Percentiles rank a stretch among this genome's conserved stretches.
Evolutionary conservation across 169 alveolate genomes (phyloP).

Genomic region (Eimeria praecox): DNA sequence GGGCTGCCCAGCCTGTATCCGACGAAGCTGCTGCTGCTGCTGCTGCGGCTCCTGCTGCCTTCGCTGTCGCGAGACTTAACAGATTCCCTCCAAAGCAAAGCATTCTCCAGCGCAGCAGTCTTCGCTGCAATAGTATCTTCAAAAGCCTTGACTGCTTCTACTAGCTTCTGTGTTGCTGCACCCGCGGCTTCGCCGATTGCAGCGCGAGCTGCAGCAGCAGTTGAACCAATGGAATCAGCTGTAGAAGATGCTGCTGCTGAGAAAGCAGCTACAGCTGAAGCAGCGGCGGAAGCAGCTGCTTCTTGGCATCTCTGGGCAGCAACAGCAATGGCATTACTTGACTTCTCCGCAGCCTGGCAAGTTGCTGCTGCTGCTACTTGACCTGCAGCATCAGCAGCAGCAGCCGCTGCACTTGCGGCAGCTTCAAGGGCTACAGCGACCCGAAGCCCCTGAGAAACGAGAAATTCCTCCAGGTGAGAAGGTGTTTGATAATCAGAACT

Average conservation of each 20-base stretch:
- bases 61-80: slow-evolving; percentile 25
- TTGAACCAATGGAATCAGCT: slow-evolving; percentile 23
- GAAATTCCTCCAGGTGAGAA: slow-evolving; percentile 35
- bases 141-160: slow-evolving; percentile 15
- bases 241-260: slow-evolving; percentile 46
- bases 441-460: slow-evolving; percentile 49
- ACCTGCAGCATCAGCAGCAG: slow-evolving; percentile 67
- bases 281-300: slow-evolving; percentile 54
- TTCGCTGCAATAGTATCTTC: slow-evolving; percentile 45
- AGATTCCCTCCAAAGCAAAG: slow-evolving; percentile 30
- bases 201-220: slow-evolving; percentile 72
- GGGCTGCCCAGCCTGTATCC: slow-evolving; percentile 3
- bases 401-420: slow-evolving; percentile 59
- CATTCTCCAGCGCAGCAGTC: slow-evolving; percentile 45
- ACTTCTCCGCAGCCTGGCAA: slow-evolving; percentile 43
- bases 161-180: slow-evolving; percentile 5
- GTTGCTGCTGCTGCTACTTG: slow-evolving; percentile 32
- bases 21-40: slow-evolving; percentile 32
- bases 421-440: slow-evolving; percentile 49
- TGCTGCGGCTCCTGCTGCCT: slow-evolving; percentile 18
- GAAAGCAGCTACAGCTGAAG: slow-evolving; percentile 50
- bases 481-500: not conserved
- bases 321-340: slow-evolving; percentile 29
- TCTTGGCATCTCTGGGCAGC: slow-evolving; percentile 57
- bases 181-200: slow-evolving; percentile 43